phyloP scores from a whole-genome alignment of 2,329 filamentous ascomycete species.

The Rutstroemia sydowiana region DNA sequence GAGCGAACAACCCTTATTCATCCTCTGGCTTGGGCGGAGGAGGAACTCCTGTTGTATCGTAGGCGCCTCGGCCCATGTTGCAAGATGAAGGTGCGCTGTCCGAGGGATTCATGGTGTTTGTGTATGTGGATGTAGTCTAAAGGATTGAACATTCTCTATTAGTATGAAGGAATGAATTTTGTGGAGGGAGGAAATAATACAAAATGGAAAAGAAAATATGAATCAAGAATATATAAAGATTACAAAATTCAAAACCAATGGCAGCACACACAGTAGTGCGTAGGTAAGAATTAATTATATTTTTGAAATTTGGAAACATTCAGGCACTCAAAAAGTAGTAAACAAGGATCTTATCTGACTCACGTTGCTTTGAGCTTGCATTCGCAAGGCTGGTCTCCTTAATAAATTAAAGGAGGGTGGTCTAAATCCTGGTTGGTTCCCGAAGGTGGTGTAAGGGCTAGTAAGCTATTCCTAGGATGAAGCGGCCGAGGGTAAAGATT shows the following conservation, averaged over 20 bases:
- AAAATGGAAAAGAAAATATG: not conserved
- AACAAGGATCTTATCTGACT: conserved; percentile 15
- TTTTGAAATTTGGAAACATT: conserved; percentile 5
- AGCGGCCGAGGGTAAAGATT: not conserved
- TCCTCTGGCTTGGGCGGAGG: conserved; percentile 35
- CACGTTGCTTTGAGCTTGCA: conserved; percentile 17
- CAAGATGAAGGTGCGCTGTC: conserved; percentile 21
- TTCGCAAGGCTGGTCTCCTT: conserved; percentile 8
- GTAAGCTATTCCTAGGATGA: conserved; percentile 5
- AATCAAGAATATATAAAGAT: not conserved
- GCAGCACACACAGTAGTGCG: not conserved
- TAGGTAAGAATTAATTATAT: conserved; percentile 3
- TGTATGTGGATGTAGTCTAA: not conserved
- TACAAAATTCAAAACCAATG: conserved; percentile 1
- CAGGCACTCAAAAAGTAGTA: not conserved
- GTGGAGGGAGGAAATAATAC: too few relatives aligned
- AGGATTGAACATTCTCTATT: conserved; percentile 2
- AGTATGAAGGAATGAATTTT: not conserved
- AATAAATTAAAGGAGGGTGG: conserved; percentile 11
- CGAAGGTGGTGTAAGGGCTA: conserved; percentile 4
- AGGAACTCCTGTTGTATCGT: conserved; percentile 43
- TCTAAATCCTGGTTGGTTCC: not conserved
- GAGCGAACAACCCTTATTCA: conserved; percentile 21
- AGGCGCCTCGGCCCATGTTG: conserved; percentile 46
- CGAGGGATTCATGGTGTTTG: conserved; percentile 22